Evolutionary conservation across 345 rosid genomes (phyloP).

Genomic region (Litchi chinensis): DNA sequence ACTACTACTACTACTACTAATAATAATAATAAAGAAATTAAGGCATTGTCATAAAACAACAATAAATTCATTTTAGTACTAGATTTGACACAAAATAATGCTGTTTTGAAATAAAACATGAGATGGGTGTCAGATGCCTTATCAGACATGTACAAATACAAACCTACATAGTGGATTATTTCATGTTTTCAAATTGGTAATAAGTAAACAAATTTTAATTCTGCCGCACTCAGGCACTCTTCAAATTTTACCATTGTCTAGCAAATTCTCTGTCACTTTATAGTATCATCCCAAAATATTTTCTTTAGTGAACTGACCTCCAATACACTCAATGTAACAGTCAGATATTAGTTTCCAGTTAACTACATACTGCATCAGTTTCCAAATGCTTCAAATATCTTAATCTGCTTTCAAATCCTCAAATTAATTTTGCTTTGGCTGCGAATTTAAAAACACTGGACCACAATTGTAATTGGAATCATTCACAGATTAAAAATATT

Average conservation of each 20-base stretch:
- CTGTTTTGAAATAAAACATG: neutral
- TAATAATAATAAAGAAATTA: neutral
- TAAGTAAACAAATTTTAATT: neutral
- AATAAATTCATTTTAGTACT: neutral
- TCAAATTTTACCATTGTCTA: neutral
- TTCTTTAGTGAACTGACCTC: neutral
- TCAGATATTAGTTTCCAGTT: neutral
- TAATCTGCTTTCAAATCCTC: neutral
- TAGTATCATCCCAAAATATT: no score
- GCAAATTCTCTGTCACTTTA: neutral
- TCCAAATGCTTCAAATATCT: conserved; percentile 1
- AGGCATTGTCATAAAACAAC: neutral
- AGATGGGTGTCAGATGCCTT: neutral
- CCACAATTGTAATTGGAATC: neutral
- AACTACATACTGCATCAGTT: neutral
- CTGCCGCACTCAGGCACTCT: neutral
- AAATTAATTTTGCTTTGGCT: no score
- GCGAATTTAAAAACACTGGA: neutral
- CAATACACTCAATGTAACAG: no score
- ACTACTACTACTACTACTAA: no score
- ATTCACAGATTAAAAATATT: neutral
- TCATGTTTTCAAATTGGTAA: neutral
- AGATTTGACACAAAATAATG: no score
- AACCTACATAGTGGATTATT: neutral
- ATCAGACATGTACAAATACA: neutral